A percentile compares a stretch with the other conserved stretches of the same genome.
Conservation (phyloP, 257 asterid genomes). For the Jasminum sambac region DNA sequence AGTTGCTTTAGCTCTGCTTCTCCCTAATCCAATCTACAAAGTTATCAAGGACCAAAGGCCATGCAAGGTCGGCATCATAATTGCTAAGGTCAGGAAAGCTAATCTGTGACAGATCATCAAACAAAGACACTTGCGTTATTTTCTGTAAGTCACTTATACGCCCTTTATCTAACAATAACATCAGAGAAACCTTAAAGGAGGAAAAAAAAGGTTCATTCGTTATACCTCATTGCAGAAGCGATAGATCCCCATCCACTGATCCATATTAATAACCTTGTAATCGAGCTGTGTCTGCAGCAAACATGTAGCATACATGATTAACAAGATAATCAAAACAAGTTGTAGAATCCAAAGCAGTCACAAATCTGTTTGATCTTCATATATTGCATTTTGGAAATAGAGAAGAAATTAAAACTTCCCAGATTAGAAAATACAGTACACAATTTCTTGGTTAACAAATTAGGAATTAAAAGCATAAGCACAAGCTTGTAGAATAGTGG, state of each 20-base stretch:
- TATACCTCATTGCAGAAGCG: conserved; percentile 83
- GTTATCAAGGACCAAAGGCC: conserved; percentile 81
- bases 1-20: conserved; percentile 26
- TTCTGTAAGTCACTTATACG: neutral
- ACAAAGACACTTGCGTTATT: conserved; percentile 1
- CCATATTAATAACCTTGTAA: conserved; percentile 82
- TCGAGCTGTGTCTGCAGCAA: conserved; percentile 67
- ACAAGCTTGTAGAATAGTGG: conserved; percentile 4
- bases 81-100: conserved; percentile 73
- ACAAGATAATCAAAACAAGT: too few relatives aligned
- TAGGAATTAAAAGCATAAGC: conserved; percentile 7
- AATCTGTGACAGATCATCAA: conserved; percentile 44
- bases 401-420: neutral
- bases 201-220: neutral
- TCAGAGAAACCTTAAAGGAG: too few relatives aligned
- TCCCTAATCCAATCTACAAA: conserved; percentile 72
- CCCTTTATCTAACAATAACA: too few relatives aligned
- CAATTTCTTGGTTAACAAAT: neutral
- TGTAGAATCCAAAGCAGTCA: too few relatives aligned
- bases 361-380: too few relatives aligned
- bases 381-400: neutral
- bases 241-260: conserved; percentile 90
- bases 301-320: neutral
- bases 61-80: conserved; percentile 65
- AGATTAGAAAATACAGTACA: neutral